phyloP scores from a whole-genome alignment of 176 grass and related monocot genomes.

The Zoysia japonica region DNA sequence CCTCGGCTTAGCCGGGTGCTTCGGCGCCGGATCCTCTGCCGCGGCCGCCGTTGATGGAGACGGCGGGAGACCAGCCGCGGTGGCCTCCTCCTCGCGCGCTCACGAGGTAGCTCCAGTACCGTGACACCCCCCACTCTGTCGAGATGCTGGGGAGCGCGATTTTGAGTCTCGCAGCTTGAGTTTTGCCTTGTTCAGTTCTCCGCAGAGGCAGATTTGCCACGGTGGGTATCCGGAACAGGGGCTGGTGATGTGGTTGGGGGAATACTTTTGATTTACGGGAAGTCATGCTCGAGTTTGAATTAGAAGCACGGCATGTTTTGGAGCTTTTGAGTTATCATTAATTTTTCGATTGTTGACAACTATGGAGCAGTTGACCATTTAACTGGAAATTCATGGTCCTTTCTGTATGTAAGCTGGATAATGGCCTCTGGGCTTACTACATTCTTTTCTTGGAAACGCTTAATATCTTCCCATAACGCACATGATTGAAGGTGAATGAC shows the following conservation, averaged over 20 bases:
- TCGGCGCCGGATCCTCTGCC: conserved; percentile 62
- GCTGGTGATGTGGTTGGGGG: background rate
- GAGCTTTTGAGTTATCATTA: conserved; percentile 10
- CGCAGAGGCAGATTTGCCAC: conserved; percentile 24
- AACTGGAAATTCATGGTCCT: conserved; percentile 6
- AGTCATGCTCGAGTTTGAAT: background rate
- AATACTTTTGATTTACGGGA: background rate
- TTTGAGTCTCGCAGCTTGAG: background rate
- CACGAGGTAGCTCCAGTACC: conserved; percentile 47
- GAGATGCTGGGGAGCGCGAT: background rate
- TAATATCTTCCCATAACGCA: background rate
- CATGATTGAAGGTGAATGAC: conserved; percentile 5
- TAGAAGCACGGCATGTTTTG: background rate
- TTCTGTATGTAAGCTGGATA: conserved; percentile 6
- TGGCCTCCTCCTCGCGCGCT: conserved; percentile 38
- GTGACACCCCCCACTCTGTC: background rate
- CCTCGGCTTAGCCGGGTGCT: conserved; percentile 52
- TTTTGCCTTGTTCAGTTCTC: background rate
- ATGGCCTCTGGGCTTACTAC: background rate
- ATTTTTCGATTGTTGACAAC: conserved; percentile 13
- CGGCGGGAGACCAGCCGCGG: conserved; percentile 23
- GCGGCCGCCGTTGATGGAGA: conserved; percentile 14
- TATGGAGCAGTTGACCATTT: conserved; percentile 13
- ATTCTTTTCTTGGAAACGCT: background rate
- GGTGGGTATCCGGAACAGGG: background rate